Evolutionary conservation across 306 rosid species (phyloP).

Genomic region (Lathyrus tuberosus): DNA sequence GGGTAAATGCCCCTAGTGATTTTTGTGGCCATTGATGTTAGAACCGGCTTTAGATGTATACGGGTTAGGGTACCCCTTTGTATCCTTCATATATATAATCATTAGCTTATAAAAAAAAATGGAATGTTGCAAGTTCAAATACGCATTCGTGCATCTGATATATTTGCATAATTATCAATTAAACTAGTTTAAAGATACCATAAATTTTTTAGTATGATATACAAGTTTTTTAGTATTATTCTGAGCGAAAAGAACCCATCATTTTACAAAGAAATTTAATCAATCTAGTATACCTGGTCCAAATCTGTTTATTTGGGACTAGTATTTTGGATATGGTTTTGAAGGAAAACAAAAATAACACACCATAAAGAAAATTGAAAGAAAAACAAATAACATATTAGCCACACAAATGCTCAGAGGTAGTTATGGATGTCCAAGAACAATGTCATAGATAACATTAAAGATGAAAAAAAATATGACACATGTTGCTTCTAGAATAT

Average conservation of each 20-base stretch:
- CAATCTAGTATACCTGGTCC: conserved; percentile 20
- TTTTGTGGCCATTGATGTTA: no score
- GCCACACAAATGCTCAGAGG: not conserved
- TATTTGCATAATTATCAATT: no score
- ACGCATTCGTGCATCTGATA: no score
- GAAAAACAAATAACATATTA: conserved; percentile 9
- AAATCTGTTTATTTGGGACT: conserved; percentile 19
- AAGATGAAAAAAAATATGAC: conserved; percentile 10
- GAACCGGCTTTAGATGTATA: no score
- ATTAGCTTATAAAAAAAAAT: no score
- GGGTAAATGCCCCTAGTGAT: no score
- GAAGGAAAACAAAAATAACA: conserved; percentile 9
- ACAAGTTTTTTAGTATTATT: conserved; percentile 40
- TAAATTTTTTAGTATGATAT: no score
- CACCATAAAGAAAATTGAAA: conserved; percentile 16
- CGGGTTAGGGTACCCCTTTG: no score
- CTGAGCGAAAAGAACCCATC: conserved; percentile 44
- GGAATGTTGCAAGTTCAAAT: no score
- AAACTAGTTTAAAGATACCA: no score
- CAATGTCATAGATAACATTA: conserved; percentile 35
- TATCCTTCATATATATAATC: no score
- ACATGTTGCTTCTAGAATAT: not conserved
- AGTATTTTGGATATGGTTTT: conserved; percentile 31
- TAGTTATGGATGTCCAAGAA: conserved; percentile 19
- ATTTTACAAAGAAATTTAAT: conserved; percentile 35